Conservation (phyloP, 148 eudicot genomes). For the Rheum nobile region DNA sequence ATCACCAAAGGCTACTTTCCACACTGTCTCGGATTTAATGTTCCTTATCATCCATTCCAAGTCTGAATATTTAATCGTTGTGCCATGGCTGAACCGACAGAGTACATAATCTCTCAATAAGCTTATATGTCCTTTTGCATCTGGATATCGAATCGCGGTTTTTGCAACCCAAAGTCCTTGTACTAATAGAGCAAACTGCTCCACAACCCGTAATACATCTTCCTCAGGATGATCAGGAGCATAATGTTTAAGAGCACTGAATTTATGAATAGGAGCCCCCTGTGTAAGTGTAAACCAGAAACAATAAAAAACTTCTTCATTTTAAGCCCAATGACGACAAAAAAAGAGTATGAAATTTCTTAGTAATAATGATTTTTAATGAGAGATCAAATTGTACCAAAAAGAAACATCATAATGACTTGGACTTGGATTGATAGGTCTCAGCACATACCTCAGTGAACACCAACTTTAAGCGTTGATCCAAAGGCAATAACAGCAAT, state of each 20-base stretch:
- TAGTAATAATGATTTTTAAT: not conserved
- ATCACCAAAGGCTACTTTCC: conserved; percentile 25
- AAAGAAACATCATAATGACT: not conserved
- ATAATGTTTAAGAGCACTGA: conserved; percentile 45
- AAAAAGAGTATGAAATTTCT: not conserved
- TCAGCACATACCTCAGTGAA: conserved; percentile 54
- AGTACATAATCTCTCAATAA: conserved; percentile 48
- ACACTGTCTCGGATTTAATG: conserved; percentile 17
- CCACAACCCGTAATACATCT: conserved; percentile 44
- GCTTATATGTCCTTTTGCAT: conserved; percentile 10
- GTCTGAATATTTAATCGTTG: conserved; percentile 27
- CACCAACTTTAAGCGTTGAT: conserved; percentile 49
- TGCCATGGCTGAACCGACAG: conserved; percentile 40
- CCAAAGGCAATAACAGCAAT: conserved; percentile 51
- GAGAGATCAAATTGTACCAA: not conserved
- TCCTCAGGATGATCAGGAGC: conserved; percentile 49
- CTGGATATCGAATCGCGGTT: conserved; percentile 23
- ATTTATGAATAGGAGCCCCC: conserved; percentile 61
- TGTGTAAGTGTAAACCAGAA: conserved; percentile 6
- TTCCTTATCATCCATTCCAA: conserved; percentile 8
- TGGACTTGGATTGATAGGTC: not conserved
- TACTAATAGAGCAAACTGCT: conserved; percentile 46
- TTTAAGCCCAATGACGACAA: not conserved
- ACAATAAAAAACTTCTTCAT: not conserved
- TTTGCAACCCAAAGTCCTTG: conserved; percentile 89